Evolutionary conservation across 2,329 filamentous ascomycete genomes (phyloP).

Genomic region (Ophiosphaerella korrae): DNA sequence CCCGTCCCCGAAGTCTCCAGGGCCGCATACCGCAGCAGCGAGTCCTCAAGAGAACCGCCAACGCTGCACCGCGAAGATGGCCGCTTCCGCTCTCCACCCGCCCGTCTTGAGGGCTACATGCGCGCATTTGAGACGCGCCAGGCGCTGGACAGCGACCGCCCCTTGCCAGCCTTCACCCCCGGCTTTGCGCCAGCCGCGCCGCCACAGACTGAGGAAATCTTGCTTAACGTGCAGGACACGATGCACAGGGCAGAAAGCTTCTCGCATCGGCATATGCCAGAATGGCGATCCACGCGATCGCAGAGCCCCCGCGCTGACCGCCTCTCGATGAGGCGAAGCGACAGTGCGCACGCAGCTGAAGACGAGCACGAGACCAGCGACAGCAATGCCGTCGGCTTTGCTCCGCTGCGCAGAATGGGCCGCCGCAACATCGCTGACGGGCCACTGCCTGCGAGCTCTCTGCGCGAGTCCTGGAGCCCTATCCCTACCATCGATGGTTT

Average conservation of each 20-base stretch:
- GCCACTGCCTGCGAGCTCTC: slow-evolving; percentile 42
- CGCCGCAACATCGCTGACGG: slow-evolving; percentile 45
- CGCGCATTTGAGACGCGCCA: slow-evolving; percentile 19
- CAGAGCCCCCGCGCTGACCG: slow-evolving; percentile 12
- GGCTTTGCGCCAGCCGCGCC: slow-evolving; percentile 42
- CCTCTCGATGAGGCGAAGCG: slow-evolving; percentile 2
- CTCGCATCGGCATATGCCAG: slow-evolving; percentile 6
- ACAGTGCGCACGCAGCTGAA: slow-evolving; percentile 13
- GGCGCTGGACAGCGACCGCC: slow-evolving; percentile 14
- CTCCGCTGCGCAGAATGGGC: slow-evolving; percentile 46
- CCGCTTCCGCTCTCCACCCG: slow-evolving; percentile 17
- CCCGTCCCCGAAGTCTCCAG: slow-evolving; percentile 41
- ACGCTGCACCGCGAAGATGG: slow-evolving; percentile 18
- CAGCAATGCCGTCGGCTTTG: slow-evolving; percentile 37
- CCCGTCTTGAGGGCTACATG: slow-evolving; percentile 15
- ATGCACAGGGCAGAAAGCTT: not conserved
- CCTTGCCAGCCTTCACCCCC: slow-evolving; percentile 39
- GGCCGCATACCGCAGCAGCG: slow-evolving; percentile 21
- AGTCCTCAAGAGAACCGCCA: slow-evolving; percentile 18
- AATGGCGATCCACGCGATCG: slow-evolving; percentile 16
- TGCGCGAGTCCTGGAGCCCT: slow-evolving; percentile 47
- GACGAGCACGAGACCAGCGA: slow-evolving; percentile 30
- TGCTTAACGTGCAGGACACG: slow-evolving; percentile 7
- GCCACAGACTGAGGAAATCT: slow-evolving; percentile 11
- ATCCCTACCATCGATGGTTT: slow-evolving; percentile 67